Evolutionary conservation across 2,329 filamentous ascomycete genomes (phyloP), one percentile per base, ranked within the genome.

Genomic region (Xylaria digitata): DNA sequence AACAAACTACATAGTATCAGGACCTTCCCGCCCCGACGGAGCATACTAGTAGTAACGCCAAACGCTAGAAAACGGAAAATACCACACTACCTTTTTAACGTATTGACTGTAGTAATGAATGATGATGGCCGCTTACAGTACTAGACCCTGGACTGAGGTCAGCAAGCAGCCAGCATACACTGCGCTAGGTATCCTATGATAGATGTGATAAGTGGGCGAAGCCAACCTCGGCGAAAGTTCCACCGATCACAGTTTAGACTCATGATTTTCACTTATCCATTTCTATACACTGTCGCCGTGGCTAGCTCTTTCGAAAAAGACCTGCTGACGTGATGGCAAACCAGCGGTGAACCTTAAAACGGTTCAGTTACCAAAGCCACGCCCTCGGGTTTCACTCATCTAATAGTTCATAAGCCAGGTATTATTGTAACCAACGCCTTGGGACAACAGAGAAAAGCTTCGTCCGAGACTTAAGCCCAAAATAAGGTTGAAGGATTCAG

Each of bases 401-500:
- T 13, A 42, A 19, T 26, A 37, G 40, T 6, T 45, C 11, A 32
- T 48, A 55, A 42, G 43, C 59, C 17, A 55, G 48, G 6, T 40
- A 48, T 30, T 26, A 62, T 30, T 62, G 42, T 46, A 55, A 55
- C 59, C 59, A 42, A 49, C 30, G 43, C 59, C 43, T 17, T 32
- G 50, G 52, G 32, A 62, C 37, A 62, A 21, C 32, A 46, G 32
- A 21, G n/a, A 43, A 37, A n/a, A 45, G 48, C 13, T 40, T 48
- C 59, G 59, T 21, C 40, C 42, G 42, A 48, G 37, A 15, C 19
- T 54, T 30, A 54, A 42, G 13, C n/a, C 42, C 8, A 30, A 48
- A 55, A 42, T 55, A 62, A 62, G 50, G 59, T 62, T 62, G 59
- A 49, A 62, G 59, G 59, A 55, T 62, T 62, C 50, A 3, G 32